Base-by-base conservation (phyloP, 768 basidiomycete species). In the Xanthoconium purpureum region DNA sequence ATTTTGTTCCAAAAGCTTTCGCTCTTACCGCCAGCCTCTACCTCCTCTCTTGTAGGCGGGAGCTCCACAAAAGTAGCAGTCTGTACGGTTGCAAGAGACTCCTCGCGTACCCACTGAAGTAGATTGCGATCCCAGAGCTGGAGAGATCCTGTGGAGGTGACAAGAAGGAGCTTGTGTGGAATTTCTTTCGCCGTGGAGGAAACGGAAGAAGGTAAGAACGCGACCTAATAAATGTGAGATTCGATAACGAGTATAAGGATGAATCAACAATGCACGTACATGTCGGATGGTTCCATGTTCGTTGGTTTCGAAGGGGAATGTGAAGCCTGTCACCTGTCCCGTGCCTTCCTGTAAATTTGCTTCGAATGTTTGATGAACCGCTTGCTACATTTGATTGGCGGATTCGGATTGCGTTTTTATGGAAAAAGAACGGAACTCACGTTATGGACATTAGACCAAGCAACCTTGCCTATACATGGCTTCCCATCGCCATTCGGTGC, bases 101-200 rank as follows among this genome's bases (percentile, higher is more conserved):
- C 94, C 66, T 96, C 94, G 47, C 94, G 79, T 0, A 80, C 81
- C 92, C 93, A 96, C 30, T 80, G 76, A 30, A 83, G 73, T 36
- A 75, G 65, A 30, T 82, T 75, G 24, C 81, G 78, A 46, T 83
- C 74, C 89, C 91, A 91, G 10, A 88, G 72, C 61, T 94, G 88
- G 29, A 94, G 63, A 5, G 89, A 77, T 11, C 91, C 92, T 2
- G 88, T 87, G n/a, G 82, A 81, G 0, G 89, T 89, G 1, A 85
- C 84, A 18, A 92, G 52, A 18, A 85, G 67, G 7, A 85, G 39
- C 54, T 56, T 67, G 33, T 67, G 52, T 55, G 17, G 80, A 75
- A 76, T 58, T 17, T 79, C 73, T 8, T 65, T 72, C 52, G 63
- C 62, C 5, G 70, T 70, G 32, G 71, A 64, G 1, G 76, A 71